Conservation (phyloP, 2,329 filamentous ascomycete species). For the Blumeriella jaapii region DNA sequence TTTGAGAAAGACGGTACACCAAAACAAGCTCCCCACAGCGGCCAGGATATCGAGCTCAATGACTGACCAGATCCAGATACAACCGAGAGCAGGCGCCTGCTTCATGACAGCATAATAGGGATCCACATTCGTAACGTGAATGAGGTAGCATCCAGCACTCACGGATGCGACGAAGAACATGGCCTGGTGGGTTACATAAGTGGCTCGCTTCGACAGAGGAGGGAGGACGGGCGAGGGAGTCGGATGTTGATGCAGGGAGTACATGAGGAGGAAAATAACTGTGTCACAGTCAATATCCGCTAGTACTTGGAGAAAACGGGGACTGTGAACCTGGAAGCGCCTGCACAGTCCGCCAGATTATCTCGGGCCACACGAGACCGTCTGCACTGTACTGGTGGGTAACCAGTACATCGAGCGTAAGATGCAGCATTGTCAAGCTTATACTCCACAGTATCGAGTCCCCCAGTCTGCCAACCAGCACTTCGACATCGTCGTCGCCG, state of each 20-base stretch:
- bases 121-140: conserved; percentile 67
- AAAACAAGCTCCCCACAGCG: conserved; percentile 44
- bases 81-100: conserved; percentile 75
- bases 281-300: too few relatives aligned
- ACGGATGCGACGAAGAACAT: conserved; percentile 55
- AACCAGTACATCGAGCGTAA: conserved; percentile 68
- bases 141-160: conserved; percentile 62
- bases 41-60: conserved; percentile 68
- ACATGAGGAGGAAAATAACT: conserved; percentile 30
- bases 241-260: conserved; percentile 26
- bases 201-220: conserved; percentile 35
- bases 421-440: conserved; percentile 59
- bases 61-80: conserved; percentile 87
- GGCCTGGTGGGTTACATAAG: conserved; percentile 39
- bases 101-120: conserved; percentile 88
- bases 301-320: too few relatives aligned
- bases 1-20: conserved; percentile 21
- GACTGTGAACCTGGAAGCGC: conserved; percentile 42
- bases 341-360: conserved; percentile 40
- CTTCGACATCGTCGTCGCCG: conserved; percentile 18
- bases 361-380: conserved; percentile 44
- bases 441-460: conserved; percentile 47
- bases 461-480: conserved; percentile 23
- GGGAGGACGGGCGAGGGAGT: conserved; percentile 40
- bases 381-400: conserved; percentile 65